Evolutionary conservation across 106 monocot species (phyloP), one percentile per base, ranked within the genome.

Genomic region (Dioscorea zingiberensis): DNA sequence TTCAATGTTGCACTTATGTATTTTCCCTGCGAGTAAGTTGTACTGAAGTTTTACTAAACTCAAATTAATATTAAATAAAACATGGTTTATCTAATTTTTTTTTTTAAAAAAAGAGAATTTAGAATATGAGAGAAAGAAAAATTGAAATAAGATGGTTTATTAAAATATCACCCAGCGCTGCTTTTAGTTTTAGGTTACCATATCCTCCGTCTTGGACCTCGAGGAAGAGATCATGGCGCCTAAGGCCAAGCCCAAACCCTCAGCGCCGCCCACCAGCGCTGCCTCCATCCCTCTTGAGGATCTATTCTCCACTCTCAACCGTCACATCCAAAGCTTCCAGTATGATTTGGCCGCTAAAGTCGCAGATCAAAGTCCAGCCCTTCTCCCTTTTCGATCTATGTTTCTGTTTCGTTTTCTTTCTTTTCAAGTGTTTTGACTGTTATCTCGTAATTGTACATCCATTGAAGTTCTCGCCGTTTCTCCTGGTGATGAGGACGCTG

Each of bases 401-500:
- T 24, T 17, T 56, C 14, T 29, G 18, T 13, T 16, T 54, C 47
- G 59, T 18, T 32, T 12, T 54, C 27, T 19, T n/a, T 23, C 6
- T 21, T 65, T 17, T 11, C 25, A 59, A 27, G 56, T 24, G 48
- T 25, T 48, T 44, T 47, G 21, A 25, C 13, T 45, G n/a, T 27
- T 10, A 30, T 38, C 11, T 47, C 45, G 44, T 23, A 15, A 24
- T 17, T 21, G 5, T 57, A 13, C 22, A 54, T 44, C 49, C n/a
- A 1, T 23, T 54, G 17, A 51, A 80, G 79, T 80, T 25, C 60
- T 80, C 44, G 51, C 63, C 15, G 13, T 21, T n/a, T 24, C 27
- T n/a, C 80, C 80, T 0, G 66, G 70, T 9, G 80, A 80, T 21
- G 74, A 80, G 70, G 80, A 80, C 29, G 80, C 80, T 21, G 14